Base-by-base conservation (phyloP, 768 basidiomycete genomes). In the Mrakia gelida region DNA sequence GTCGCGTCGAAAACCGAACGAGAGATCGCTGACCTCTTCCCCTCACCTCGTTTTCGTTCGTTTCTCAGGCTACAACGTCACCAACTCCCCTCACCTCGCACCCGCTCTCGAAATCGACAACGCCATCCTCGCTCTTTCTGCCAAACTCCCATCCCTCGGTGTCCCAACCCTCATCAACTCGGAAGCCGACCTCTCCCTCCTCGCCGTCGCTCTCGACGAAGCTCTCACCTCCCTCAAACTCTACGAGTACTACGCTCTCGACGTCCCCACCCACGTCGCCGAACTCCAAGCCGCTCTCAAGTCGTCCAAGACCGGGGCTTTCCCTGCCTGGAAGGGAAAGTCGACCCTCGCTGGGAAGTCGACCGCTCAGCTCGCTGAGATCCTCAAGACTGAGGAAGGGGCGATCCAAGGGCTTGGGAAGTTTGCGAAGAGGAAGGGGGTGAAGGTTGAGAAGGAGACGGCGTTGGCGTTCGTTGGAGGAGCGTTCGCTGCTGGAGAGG, bases 221-320 rank as follows among this genome's bases (percentile, higher is more conserved):
- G 86, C 88, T 38, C 81, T 94, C 79, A 88, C 91, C 78, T 49
- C 75, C 21, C 89, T 91, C 72, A 87, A 92, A 34, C 84, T 98
- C 30, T 99, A 94, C 93, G 92, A 98, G 82, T 99, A 91, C 86
- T 99, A 98, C 83, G 92, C 95, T 28, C 87, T 98, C 71, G 91
- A 98, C 82, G 87, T 89, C 16, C 85, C 86, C 56, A 84, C 87
- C 34, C 92, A 95, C 84, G 89, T 88, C 80, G 86, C 86, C 21
- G 86, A 87, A 3, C 87, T 94, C 79, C 86, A 85, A 70, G 84
- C 87, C 0, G 89, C 89, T 3, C 85, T 96, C 45, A 82, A 82
- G 5, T 81, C 85, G 21, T 65, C 86, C 13, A 85, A 87, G 26
- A 80, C 88, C 43, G 84, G 30, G 4, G 10, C 18, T 28, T 43